Conservation (phyloP, 768 basidiomycete genomes). For the Crucibulum laeve region DNA sequence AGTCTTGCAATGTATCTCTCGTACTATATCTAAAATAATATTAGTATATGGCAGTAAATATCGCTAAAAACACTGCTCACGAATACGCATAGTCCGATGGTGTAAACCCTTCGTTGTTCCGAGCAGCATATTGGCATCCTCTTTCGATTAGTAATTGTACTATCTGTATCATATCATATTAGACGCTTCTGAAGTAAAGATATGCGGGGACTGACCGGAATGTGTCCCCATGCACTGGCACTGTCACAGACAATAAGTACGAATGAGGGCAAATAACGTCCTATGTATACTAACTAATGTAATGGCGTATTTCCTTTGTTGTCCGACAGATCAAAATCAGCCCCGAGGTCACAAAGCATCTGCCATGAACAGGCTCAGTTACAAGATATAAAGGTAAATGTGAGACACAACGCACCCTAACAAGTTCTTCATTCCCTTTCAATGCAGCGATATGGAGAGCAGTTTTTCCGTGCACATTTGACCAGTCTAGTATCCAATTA, state of each 20-base stretch:
- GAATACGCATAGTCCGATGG: constrained; percentile 93
- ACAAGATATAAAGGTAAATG: neutral
- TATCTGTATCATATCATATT: constrained; percentile 38
- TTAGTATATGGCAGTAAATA: constrained; percentile 1
- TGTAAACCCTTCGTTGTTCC: constrained; percentile 90
- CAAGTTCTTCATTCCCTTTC: constrained; percentile 87
- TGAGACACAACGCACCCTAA: constrained; percentile 52
- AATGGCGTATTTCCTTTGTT: constrained; percentile 89
- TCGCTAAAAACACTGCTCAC: constrained; percentile 33
- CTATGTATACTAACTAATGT: constrained; percentile 68
- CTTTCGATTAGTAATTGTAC: constrained; percentile 85
- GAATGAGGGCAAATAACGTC: constrained; percentile 3
- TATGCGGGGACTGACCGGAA: constrained; percentile 49
- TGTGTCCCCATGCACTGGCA: constrained; percentile 85
- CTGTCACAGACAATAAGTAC: constrained; percentile 35
- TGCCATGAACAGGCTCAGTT: constrained; percentile 23
- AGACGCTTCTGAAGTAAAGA: constrained; percentile 5
- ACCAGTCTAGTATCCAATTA: constrained; percentile 87
- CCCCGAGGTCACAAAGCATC: constrained; percentile 90
- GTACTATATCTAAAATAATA: constrained; percentile 55
- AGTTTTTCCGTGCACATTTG: constrained; percentile 85
- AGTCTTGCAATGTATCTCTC: constrained; percentile 73
- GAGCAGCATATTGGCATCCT: constrained; percentile 77
- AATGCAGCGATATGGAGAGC: constrained; percentile 85
- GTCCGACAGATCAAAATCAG: constrained; percentile 87